Base-by-base conservation (phyloP, 371 early-diverging fungal genomes). In the Mucor sp. region DNA sequence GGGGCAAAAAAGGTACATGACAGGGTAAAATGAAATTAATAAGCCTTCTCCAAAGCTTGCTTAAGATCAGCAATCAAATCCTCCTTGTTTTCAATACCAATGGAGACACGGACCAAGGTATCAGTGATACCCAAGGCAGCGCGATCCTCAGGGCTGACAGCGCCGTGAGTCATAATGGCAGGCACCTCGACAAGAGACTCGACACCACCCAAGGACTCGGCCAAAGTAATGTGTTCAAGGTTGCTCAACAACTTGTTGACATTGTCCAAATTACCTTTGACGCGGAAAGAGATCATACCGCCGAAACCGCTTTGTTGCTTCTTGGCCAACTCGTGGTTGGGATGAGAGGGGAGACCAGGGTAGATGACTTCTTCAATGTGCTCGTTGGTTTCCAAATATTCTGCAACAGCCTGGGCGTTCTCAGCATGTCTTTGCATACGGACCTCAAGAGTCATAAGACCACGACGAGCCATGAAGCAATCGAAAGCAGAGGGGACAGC, bases 401-500 rank as follows among this genome's bases (percentile, higher is more conserved):
- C 72, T 19, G 95, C 93, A 69, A 96, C 83, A 58, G 87, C 90
- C 74, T 92, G 74, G 15, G 97, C 98, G 74, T 95, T 95, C 35
- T 78, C 71, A 39, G 89, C 93, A 76, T 98, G 99, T 70, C 92
- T 92, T 68, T 89, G 83, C 98, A 98, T 98, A 67, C 98, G 93
- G 68, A 97, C 69, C 71, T 95, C 94, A 39, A 99, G 86, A 8
- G 99, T 98, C 89, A 97, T 97, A 50, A 98, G 75, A 65, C 99
- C 98, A 76, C 98, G 91, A 77, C 94, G 90, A 56, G 98, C 97
- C 68, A 97, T 79, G 86, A 88, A 98, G 79, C 96, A 97, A 77
- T 99, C 99, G 68, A 98, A 97, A n/a, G 98, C 92, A 61, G 91
- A 89, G n/a, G 98, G 98, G 15, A 97, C 93, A 53, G 95, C 96